Percentiles rank a stretch among this genome's conserved stretches.
phyloP scores from a whole-genome alignment of 192 early-diverging fungal genomes.

The Coemansia sp. region DNA sequence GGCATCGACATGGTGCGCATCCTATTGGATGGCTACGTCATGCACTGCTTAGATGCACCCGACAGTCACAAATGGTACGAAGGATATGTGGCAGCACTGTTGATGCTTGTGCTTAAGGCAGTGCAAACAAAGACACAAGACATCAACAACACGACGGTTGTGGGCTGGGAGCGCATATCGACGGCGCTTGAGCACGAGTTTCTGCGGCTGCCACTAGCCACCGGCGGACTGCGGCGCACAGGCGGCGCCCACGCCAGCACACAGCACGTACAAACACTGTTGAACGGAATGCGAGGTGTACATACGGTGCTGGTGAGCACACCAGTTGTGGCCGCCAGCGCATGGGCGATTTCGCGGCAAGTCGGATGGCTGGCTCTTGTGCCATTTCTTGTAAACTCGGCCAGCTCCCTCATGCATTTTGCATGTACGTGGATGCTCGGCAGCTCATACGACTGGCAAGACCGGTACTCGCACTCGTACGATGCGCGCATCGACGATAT shows the following conservation, averaged over 20 bases:
- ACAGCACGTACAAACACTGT: background rate
- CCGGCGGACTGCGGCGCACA: conserved; percentile 11
- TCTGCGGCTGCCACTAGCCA: conserved; percentile 22
- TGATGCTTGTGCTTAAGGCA: background rate
- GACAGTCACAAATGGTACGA: conserved; percentile 18
- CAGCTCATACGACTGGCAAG: conserved; percentile 1
- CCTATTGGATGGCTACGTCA: conserved; percentile 9
- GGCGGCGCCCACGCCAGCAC: background rate
- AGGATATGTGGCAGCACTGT: conserved; percentile 14
- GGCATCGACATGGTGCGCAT: conserved; percentile 2
- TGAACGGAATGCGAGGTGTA: conserved; percentile 1
- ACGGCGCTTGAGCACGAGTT: conserved; percentile 29
- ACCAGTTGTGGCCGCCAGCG: conserved; percentile 8
- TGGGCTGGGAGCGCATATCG: conserved; percentile 4
- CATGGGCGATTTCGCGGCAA: conserved; percentile 13
- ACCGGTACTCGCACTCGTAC: background rate
- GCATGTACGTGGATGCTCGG: conserved; percentile 1
- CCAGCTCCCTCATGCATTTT: background rate
- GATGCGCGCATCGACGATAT: conserved; percentile 13
- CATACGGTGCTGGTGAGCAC: conserved; percentile 8
- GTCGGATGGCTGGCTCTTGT: conserved; percentile 28
- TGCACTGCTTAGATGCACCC: conserved; percentile 21
- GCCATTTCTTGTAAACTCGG: background rate
- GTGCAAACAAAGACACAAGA: background rate
- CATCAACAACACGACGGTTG: background rate